Base-by-base conservation (phyloP, 2,329 filamentous ascomycete species). In the Podosphaera fusca region DNA sequence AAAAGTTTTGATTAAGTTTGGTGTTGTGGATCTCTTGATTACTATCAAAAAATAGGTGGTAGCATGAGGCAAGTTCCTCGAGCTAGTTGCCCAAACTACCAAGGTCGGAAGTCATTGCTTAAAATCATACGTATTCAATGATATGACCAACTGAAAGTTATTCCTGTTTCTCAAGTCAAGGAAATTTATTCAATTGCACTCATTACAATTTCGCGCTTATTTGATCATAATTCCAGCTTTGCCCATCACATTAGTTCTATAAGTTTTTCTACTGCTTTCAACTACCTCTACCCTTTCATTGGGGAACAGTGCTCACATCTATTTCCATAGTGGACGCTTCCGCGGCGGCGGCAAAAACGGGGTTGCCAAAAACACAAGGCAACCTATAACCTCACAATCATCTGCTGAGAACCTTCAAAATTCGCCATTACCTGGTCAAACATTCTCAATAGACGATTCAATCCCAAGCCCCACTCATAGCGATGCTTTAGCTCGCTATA, bases 371-470 rank as follows among this genome's bases (percentile, higher is more conserved):
- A 78, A 75, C 66, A 75, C 75, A 55, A 65, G 62, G 56, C 71
- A 71, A 57, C 73, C 74, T 61, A 67, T 62, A 62, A 63, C 63
- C 58, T 68, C 73, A 55, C 75, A 75, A 66, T 71, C 70, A 61
- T 74, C 69, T 65, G 31, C 40, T 21, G 29, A 14, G 29, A 40
- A 52, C 31, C 70, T 82, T 63, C 76, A 77, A 53, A 80, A 74
- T 65, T 81, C 80, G 59, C 79, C 80, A 58, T 81, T 79, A 49
- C 73, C 84, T 58, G 73, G 79, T 59, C 76, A 81, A 66, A 80
- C 78, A 60, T 81, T 87, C 70, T 79, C 81, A 55, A 79, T 84
- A 72, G 82, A 85, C 64, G 76, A 81, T 64, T 70, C 76, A 64
- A 60, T 59, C 21, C 55, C 55, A 46, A 61, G 61, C 45, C 55